Percentiles rank a stretch among this genome's conserved stretches.
Conservation (phyloP, 139 green algal genomes). For the Astrephomene gubernaculifera region DNA sequence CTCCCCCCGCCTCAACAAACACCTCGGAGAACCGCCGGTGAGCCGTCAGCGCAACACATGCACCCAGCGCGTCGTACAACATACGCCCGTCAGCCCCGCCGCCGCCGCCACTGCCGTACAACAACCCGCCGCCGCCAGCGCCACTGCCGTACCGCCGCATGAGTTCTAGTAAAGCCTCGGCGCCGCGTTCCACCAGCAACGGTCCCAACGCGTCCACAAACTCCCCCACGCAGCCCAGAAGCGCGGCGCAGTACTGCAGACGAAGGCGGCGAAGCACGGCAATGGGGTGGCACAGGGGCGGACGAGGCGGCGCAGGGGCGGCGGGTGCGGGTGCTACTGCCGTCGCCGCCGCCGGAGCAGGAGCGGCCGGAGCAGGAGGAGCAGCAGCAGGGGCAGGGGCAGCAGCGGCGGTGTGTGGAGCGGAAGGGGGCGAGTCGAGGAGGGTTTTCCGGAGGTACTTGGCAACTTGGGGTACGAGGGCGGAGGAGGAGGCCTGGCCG, state of each 20-base stretch:
- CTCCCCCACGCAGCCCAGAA: constrained; percentile 59
- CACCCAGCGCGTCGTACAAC: constrained; percentile 58
- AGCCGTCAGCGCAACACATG: constrained; percentile 71
- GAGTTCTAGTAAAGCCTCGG: constrained; percentile 40
- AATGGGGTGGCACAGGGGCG: constrained; percentile 28
- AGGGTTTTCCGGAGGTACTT: constrained; percentile 42
- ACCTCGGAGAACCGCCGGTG: constrained; percentile 73
- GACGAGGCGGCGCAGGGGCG: neutral
- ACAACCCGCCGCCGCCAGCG: constrained; percentile 31
- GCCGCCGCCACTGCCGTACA: neutral
- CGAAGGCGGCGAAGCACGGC: constrained; percentile 42
- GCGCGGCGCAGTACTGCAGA: constrained; percentile 39
- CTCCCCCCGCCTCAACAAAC: constrained; percentile 73
- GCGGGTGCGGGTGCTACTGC: neutral
- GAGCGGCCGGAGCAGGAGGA: neutral
- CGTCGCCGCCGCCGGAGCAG: neutral
- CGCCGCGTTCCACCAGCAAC: constrained; percentile 55
- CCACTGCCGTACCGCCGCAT: neutral
- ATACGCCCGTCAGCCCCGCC: constrained; percentile 15
- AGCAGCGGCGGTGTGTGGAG: too few species aligned
- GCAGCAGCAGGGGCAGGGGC: neutral
- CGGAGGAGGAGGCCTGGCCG: constrained; percentile 56
- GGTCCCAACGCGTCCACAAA: constrained; percentile 68
- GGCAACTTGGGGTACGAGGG: constrained; percentile 36
- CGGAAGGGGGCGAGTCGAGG: neutral